These are phyloP conservation scores for Plasmodium vivax DNA, from an alignment of 169 alveolate genomes.

Conservation along the genomic window DNA sequence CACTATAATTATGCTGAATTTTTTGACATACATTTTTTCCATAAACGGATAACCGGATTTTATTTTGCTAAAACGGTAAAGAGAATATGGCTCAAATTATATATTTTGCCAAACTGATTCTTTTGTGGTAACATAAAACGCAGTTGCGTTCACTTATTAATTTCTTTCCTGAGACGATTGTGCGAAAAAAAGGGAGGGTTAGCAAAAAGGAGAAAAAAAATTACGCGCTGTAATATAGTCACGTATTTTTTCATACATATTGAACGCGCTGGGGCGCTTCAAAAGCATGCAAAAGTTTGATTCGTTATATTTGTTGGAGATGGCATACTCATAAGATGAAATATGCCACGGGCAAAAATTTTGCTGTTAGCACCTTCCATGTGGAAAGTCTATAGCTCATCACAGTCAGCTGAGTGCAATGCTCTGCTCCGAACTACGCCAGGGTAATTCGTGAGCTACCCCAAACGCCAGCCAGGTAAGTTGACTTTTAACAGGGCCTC, in stretches of 20 bases:
- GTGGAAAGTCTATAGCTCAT: slow-evolving; percentile 95
- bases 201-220: not conserved
- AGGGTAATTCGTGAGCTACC: slow-evolving; percentile 97
- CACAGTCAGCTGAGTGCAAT: slow-evolving; percentile 97
- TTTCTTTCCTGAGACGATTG: not conserved
- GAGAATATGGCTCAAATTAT: no score
- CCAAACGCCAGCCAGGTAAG: slow-evolving; percentile 98
- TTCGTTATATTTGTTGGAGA: slow-evolving; percentile 24
- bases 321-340: slow-evolving; percentile 78
- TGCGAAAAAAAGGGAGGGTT: not conserved
- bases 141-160: no score
- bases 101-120: no score
- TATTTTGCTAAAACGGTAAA: no score
- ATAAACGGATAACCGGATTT: not conserved
- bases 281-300: slow-evolving; percentile 2
- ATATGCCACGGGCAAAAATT: slow-evolving; percentile 94
- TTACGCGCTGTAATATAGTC: not conserved
- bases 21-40: not conserved
- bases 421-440: slow-evolving; percentile 97
- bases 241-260: no score
- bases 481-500: slow-evolving; percentile 64
- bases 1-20: not conserved
- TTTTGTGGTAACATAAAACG: no score
- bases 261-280: not conserved
- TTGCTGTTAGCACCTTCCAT: slow-evolving; percentile 95